These are phyloP conservation scores for Apiotrichum laibachii DNA, from an alignment of 1,284 basidiomycete species.

Conservation along the genomic window DNA sequence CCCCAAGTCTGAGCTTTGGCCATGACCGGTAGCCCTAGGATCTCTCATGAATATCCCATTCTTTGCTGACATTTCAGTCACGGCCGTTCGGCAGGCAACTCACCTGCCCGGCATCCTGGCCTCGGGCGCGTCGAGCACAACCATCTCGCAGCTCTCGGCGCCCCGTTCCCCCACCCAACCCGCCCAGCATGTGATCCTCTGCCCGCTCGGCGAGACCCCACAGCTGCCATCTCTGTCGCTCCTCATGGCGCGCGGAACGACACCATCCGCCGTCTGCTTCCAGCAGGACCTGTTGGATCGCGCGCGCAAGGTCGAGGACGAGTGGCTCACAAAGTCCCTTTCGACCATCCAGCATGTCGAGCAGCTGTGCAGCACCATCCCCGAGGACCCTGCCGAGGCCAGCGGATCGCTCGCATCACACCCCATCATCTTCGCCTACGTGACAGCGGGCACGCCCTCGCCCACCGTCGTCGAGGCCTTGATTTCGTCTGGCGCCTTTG, in stretches of 20 bases:
- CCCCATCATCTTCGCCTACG: constrained; percentile 46
- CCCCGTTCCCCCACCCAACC: constrained; percentile 4
- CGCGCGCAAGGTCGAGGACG: constrained; percentile 42
- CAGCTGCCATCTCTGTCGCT: constrained; percentile 47
- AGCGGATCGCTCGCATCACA: constrained; percentile 24
- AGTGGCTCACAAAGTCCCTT: constrained; percentile 44
- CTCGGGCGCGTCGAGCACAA: constrained; percentile 12
- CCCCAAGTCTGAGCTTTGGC: not conserved
- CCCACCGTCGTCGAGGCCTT: constrained; percentile 36
- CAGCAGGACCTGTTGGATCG: constrained; percentile 50
- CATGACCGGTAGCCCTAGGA: not conserved
- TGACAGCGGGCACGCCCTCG: constrained; percentile 41
- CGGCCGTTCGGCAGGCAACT: constrained; percentile 36
- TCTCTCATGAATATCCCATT: not conserved
- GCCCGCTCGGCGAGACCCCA: constrained; percentile 47
- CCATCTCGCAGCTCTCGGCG: not conserved
- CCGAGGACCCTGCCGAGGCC: constrained; percentile 36
- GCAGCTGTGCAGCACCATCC: constrained; percentile 39
- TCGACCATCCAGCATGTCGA: constrained; percentile 33
- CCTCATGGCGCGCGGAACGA: constrained; percentile 43
- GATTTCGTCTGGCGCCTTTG: constrained; percentile 41
- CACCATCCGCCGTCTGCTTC: constrained; percentile 50
- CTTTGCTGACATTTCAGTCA: constrained; percentile 26
- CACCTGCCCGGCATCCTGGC: constrained; percentile 38
- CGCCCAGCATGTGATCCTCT: constrained; percentile 41